Conservation (phyloP, 768 basidiomycete species). For the Neoboletus subvelutipes region DNA sequence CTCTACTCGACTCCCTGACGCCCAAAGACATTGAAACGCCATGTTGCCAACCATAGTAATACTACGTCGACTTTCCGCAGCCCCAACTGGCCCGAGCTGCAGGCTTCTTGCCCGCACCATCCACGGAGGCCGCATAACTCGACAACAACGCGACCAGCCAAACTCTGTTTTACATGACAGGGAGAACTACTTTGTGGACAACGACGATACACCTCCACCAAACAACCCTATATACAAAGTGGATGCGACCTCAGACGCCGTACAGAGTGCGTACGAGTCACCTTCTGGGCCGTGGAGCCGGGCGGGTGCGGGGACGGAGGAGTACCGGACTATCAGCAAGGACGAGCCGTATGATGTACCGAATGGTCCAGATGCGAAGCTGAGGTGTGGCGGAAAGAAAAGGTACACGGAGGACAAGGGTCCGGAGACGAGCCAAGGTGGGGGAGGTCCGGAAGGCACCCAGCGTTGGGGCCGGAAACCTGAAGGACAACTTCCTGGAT, state of each 20-base stretch:
- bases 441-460: constrained; percentile 40
- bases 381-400: constrained; percentile 26
- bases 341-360: constrained; percentile 29
- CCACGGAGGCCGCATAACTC: background rate
- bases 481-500: constrained; percentile 13
- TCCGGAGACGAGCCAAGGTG: constrained; percentile 32
- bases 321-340: constrained; percentile 26
- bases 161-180: constrained; percentile 30
- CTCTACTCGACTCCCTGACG: background rate
- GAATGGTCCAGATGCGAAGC: background rate
- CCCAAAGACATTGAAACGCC: background rate
- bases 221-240: constrained; percentile 45
- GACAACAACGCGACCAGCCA: background rate
- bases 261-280: constrained; percentile 49
- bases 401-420: constrained; percentile 24
- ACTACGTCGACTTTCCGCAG: constrained; percentile 4
- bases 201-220: constrained; percentile 43
- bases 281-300: constrained; percentile 47
- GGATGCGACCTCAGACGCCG: constrained; percentile 43
- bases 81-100: background rate
- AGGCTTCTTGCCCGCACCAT: constrained; percentile 2
- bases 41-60: constrained; percentile 4
- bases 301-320: constrained; percentile 37
- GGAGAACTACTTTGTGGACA: constrained; percentile 49
- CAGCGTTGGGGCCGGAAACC: constrained; percentile 38